A percentile compares a stretch with the other conserved stretches of the same genome.
Evolutionary conservation across 208 protist species (phyloP).

Genomic region (Borovskyia barvae): DNA sequence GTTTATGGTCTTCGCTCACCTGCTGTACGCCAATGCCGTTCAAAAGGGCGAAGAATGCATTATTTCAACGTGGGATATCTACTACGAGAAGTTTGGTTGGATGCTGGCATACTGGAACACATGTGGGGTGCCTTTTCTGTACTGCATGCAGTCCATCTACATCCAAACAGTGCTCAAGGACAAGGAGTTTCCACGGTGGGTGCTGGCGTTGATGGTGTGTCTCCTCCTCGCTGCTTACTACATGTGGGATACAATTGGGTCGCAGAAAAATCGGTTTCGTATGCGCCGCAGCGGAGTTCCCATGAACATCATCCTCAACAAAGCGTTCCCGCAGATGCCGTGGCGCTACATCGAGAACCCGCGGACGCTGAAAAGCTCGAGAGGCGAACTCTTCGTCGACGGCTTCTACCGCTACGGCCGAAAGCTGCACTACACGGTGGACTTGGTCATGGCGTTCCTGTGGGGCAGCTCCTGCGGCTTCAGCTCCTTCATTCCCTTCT

Average conservation of each 20-base stretch:
- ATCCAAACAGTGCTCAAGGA: slow-evolving; percentile 81
- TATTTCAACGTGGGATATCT: slow-evolving; percentile 94
- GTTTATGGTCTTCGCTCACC: slow-evolving; percentile 93
- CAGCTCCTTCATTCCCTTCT: slow-evolving; percentile 91
- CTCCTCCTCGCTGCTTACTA: slow-evolving; percentile 86
- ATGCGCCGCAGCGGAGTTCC: slow-evolving; percentile 80
- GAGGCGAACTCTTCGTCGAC: slow-evolving; percentile 90
- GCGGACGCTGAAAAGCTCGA: slow-evolving; percentile 79
- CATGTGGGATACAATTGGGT: slow-evolving; percentile 93
- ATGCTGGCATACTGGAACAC: slow-evolving; percentile 97
- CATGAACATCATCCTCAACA: slow-evolving; percentile 60
- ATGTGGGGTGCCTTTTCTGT: slow-evolving; percentile 93
- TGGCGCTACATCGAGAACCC: slow-evolving; percentile 92
- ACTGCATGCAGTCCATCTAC: slow-evolving; percentile 92
- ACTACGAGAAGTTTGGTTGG: slow-evolving; percentile 95
- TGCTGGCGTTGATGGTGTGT: slow-evolving; percentile 72
- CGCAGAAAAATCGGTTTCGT: slow-evolving; percentile 94
- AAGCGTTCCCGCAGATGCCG: slow-evolving; percentile 93
- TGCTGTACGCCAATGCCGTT: slow-evolving; percentile 93
- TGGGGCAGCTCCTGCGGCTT: slow-evolving; percentile 93
- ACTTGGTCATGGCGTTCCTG: slow-evolving; percentile 91
- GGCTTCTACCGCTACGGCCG: slow-evolving; percentile 92
- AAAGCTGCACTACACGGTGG: slow-evolving; percentile 95
- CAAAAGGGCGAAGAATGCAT: slow-evolving; percentile 95
- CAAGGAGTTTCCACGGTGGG: slow-evolving; percentile 46